These are phyloP conservation scores for Botryobasidium botryosum DNA, from an alignment of 768 basidiomycete genomes.

Conservation along the genomic window DNA sequence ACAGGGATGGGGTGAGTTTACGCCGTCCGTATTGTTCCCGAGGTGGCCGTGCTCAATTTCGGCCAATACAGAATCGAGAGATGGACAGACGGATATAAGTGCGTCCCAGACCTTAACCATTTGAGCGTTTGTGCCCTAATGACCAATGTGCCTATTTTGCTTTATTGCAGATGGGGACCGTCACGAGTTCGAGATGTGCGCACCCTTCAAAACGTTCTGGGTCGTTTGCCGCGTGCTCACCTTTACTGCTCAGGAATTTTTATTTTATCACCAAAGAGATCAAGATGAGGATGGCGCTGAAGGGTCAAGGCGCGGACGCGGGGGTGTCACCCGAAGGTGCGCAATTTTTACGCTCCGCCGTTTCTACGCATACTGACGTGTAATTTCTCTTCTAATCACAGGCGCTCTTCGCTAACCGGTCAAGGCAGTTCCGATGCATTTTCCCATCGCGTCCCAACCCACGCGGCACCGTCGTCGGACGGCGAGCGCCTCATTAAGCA, in stretches of 20 bases:
- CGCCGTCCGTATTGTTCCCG: not conserved
- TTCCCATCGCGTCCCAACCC: too few relatives aligned
- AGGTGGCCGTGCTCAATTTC: not conserved
- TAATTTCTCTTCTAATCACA: constrained; percentile 1
- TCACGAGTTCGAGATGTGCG: not conserved
- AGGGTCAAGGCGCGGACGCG: not conserved
- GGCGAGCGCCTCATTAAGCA: constrained; percentile 8
- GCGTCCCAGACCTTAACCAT: not conserved
- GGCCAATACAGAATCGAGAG: not conserved
- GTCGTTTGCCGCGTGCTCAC: too few relatives aligned
- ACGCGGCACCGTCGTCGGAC: not conserved
- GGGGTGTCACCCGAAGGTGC: not conserved
- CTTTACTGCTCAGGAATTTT: too few relatives aligned
- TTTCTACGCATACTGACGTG: not conserved
- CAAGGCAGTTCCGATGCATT: too few relatives aligned
- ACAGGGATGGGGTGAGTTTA: constrained; percentile 9
- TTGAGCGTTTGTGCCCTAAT: not conserved
- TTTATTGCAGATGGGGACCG: not conserved
- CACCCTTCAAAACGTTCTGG: too few relatives aligned
- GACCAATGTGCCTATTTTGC: not conserved
- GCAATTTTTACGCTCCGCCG: not conserved
- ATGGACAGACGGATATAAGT: not conserved
- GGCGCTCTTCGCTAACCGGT: not conserved
- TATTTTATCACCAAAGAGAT: too few relatives aligned
- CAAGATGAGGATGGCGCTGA: too few relatives aligned